Percentiles rank a stretch among this genome's conserved stretches.
These are phyloP conservation scores for Paracorniculantispora psalliotae DNA, from an alignment of 2,329 filamentous ascomycete species.

Conservation along the genomic window DNA sequence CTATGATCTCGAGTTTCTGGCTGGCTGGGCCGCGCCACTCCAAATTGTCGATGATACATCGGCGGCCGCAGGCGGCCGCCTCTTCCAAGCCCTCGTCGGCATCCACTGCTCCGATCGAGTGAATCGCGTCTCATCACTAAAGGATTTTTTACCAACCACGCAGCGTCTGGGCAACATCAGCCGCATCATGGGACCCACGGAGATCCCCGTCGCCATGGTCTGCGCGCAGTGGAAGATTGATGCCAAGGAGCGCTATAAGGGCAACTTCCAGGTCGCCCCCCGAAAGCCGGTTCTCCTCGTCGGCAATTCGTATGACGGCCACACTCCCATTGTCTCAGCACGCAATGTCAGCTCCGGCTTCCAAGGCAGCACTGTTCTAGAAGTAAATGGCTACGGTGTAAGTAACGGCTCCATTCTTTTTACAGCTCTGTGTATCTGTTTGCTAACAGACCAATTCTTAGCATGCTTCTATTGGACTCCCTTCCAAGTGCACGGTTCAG, in stretches of 20 bases:
- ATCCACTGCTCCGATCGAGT: constrained; percentile 34
- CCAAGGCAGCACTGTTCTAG: constrained; percentile 32
- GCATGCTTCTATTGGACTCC: background rate
- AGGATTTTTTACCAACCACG: constrained; percentile 23
- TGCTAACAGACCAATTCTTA: background rate
- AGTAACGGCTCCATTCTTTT: constrained; percentile 15
- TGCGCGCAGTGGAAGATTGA: constrained; percentile 36
- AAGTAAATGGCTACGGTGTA: constrained; percentile 33
- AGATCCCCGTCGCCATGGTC: constrained; percentile 15
- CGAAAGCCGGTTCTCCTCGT: constrained; percentile 33
- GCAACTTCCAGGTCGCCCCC: constrained; percentile 28
- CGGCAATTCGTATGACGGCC: constrained; percentile 32
- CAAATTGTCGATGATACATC: background rate
- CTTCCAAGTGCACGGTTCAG: constrained; percentile 11
- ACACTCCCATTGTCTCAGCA: constrained; percentile 35
- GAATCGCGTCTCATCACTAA: constrained; percentile 22
- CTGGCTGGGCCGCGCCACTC: background rate
- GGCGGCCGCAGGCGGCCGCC: background rate
- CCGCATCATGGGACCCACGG: constrained; percentile 23
- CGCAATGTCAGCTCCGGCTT: constrained; percentile 32
- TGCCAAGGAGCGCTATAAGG: constrained; percentile 31
- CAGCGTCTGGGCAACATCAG: constrained; percentile 22
- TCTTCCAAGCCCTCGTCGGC: constrained; percentile 15
- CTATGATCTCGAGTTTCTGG: background rate
- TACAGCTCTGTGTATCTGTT: background rate